These are phyloP conservation scores for Neodidymelliopsis sp. DNA, from an alignment of 2,329 filamentous ascomycete genomes.

Conservation along the genomic window DNA sequence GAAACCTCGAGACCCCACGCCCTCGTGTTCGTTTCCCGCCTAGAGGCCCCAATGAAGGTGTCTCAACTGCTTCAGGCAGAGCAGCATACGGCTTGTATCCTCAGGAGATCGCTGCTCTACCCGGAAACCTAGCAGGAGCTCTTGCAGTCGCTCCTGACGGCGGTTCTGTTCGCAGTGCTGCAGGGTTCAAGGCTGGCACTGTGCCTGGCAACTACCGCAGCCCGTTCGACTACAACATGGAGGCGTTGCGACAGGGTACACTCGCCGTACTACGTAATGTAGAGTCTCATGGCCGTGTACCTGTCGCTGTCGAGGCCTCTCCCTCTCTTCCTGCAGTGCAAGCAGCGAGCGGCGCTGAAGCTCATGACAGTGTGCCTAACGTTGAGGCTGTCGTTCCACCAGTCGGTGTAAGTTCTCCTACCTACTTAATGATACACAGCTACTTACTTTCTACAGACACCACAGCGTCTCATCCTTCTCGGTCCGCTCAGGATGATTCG, in stretches of 20 bases:
- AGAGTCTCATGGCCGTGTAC: not conserved
- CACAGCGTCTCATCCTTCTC: constrained; percentile 15
- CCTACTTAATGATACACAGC: too few relatives aligned
- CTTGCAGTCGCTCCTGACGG: not conserved
- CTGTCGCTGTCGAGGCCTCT: not conserved
- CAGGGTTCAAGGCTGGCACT: not conserved
- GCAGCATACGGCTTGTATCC: not conserved
- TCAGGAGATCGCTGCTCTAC: too few relatives aligned
- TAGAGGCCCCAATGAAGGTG: not conserved
- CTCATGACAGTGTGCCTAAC: not conserved
- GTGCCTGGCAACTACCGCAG: not conserved
- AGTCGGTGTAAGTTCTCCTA: not conserved
- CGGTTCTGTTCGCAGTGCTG: not conserved
- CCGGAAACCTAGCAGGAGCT: not conserved
- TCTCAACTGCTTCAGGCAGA: too few relatives aligned
- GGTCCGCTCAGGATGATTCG: constrained; percentile 20
- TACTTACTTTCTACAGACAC: not conserved
- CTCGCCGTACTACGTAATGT: too few relatives aligned
- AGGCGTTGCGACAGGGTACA: too few relatives aligned
- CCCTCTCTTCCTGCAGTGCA: not conserved
- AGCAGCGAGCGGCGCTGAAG: not conserved
- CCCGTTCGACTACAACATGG: not conserved
- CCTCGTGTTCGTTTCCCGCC: not conserved
- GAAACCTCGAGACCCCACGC: not conserved
- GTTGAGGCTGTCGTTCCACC: not conserved